Percentiles rank a stretch among this genome's conserved stretches.
Evolutionary conservation across 257 asterid genomes (phyloP).

Genomic region (Solanum chiquidenum): DNA sequence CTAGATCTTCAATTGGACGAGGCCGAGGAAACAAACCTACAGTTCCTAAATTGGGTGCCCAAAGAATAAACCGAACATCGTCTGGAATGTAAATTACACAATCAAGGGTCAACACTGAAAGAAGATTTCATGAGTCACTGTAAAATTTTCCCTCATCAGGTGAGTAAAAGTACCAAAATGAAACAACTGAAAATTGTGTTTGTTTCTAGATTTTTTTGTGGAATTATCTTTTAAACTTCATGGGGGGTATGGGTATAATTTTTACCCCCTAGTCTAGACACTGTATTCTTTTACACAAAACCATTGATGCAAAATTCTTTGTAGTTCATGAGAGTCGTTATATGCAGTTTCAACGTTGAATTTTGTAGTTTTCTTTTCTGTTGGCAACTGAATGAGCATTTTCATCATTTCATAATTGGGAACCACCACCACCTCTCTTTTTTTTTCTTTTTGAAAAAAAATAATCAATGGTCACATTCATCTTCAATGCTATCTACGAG

Average conservation of each 20-base stretch:
- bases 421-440: background rate
- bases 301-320: background rate
- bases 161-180: background rate
- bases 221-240: background rate
- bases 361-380: background rate
- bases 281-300: background rate
- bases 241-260: background rate
- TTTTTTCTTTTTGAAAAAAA: no score
- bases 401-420: background rate
- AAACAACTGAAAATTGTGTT: background rate
- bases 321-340: background rate
- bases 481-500: background rate
- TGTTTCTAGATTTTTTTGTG: background rate
- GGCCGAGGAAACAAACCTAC: conserved; percentile 61
- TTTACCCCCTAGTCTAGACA: background rate
- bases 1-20: conserved; percentile 60
- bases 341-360: background rate
- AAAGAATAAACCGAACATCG: conserved; percentile 79
- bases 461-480: background rate
- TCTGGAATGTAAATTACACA: conserved; percentile 43
- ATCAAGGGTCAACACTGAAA: background rate
- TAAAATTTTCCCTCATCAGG: conserved; percentile 26
- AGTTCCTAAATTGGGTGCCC: conserved; percentile 78
- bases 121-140: background rate
- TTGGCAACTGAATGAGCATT: background rate